phyloP scores from a whole-genome alignment of 495 filamentous ascomycete genomes.

The Annulohypoxylon nitens region DNA sequence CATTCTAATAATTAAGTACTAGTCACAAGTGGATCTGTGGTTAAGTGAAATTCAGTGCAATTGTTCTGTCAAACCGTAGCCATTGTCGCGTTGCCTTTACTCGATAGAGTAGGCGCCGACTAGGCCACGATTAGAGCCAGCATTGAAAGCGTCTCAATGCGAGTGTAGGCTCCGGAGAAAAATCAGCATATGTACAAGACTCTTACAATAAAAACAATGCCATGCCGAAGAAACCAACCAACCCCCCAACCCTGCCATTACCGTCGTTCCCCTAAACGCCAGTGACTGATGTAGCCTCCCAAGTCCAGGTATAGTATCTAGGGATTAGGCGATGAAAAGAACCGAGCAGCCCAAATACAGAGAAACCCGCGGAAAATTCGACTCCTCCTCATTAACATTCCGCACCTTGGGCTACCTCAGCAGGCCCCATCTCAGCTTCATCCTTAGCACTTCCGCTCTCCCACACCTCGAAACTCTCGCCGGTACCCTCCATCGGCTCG shows the following conservation, averaged over 20 bases:
- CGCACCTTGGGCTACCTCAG: slow-evolving; percentile 12
- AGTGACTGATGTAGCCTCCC: slow-evolving; percentile 14
- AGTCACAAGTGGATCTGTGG: not conserved
- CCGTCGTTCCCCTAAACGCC: slow-evolving; percentile 23
- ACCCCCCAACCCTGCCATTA: slow-evolving; percentile 11
- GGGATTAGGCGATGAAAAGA: slow-evolving; percentile 39
- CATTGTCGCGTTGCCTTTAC: not conserved
- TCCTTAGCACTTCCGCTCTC: slow-evolving; percentile 73
- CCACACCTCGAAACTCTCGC: slow-evolving; percentile 72
- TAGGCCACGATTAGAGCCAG: not conserved
- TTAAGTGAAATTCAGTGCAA: not conserved
- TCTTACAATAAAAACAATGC: slow-evolving; percentile 11
- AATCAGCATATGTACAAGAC: slow-evolving; percentile 33
- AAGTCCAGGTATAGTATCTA: slow-evolving; percentile 26
- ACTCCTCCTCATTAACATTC: slow-evolving; percentile 26
- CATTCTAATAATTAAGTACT: not conserved
- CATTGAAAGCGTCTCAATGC: not conserved
- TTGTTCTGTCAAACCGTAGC: not conserved
- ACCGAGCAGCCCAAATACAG: slow-evolving; percentile 12
- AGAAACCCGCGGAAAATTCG: slow-evolving; percentile 15
- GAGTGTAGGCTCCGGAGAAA: not conserved
- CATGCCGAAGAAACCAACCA: slow-evolving; percentile 17
- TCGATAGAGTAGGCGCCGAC: not conserved
- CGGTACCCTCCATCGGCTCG: slow-evolving; percentile 65
- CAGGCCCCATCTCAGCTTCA: slow-evolving; percentile 50